A percentile compares a stretch with the other conserved stretches of the same genome.
Evolutionary conservation across 129 eudicot species (phyloP).

Genomic region (Pittosporum tobira): DNA sequence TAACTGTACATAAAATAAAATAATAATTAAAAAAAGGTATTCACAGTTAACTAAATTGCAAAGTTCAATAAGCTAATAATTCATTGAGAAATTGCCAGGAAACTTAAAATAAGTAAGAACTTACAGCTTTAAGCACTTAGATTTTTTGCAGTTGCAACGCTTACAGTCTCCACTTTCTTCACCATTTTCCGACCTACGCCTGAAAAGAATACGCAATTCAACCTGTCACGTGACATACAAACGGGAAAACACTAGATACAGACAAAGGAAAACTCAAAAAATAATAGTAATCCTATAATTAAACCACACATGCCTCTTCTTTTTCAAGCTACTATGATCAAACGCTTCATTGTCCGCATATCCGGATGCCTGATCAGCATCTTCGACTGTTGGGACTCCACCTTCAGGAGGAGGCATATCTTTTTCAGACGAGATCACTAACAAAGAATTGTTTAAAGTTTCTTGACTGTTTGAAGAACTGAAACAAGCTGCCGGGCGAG

Average conservation of each 20-base stretch:
- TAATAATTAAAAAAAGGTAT: too few species aligned
- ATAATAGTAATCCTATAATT: neutral
- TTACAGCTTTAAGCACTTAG: constrained; percentile 98
- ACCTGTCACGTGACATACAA: neutral
- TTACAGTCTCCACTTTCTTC: constrained; percentile 75
- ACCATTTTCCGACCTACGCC: constrained; percentile 54
- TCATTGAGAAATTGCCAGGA: neutral
- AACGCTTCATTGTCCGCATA: constrained; percentile 39
- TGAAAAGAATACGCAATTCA: constrained; percentile 26
- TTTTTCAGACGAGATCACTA: constrained; percentile 33
- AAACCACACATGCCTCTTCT: constrained; percentile 53
- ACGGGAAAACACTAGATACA: neutral
- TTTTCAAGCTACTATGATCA: constrained; percentile 71
- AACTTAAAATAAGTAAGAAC: constrained; percentile 20
- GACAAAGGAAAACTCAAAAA: neutral
- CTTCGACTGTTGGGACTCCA: constrained; percentile 34
- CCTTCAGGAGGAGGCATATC: constrained; percentile 27
- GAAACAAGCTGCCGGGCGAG: constrained; percentile 33
- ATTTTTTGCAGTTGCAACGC: constrained; percentile 94
- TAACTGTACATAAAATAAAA: too few species aligned
- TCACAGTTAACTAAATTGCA: constrained; percentile 79
- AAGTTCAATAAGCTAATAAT: constrained; percentile 8
- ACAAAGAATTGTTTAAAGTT: constrained; percentile 18
- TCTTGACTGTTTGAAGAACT: constrained; percentile 37
- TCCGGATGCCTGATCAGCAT: constrained; percentile 35